Conservation (phyloP, 202 grass and related monocot species). For the Panicum hallii region DNA sequence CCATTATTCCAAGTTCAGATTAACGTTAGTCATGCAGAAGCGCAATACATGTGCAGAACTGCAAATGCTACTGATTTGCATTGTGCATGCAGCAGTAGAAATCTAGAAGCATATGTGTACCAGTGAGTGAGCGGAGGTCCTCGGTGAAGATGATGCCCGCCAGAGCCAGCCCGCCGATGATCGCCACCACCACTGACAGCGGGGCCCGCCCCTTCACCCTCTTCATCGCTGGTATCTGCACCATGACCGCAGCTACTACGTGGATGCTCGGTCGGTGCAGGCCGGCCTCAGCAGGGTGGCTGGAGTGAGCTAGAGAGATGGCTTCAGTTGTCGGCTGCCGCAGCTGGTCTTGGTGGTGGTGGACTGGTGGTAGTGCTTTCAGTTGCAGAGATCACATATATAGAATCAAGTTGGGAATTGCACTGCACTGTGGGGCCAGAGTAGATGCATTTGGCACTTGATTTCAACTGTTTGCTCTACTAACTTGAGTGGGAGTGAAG, state of each 20-base stretch:
- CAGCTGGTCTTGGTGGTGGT: background rate
- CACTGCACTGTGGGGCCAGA: background rate
- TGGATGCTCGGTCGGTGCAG: background rate
- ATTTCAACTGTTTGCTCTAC: slow-evolving; percentile 34
- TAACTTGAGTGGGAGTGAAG: slow-evolving; percentile 66
- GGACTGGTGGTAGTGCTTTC: background rate
- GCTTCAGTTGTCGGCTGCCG: background rate
- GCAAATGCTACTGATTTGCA: too few species aligned
- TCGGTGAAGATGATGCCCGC: slow-evolving; percentile 75
- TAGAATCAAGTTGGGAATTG: background rate
- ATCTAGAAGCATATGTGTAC: slow-evolving; percentile 26
- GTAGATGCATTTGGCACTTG: slow-evolving; percentile 10
- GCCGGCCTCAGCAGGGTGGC: background rate
- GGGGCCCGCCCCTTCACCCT: slow-evolving; percentile 51
- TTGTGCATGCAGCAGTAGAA: background rate
- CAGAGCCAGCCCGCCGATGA: slow-evolving; percentile 67
- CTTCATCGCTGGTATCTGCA: slow-evolving; percentile 55
- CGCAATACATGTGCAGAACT: background rate
- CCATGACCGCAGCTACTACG: slow-evolving; percentile 25
- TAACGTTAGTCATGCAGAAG: background rate
- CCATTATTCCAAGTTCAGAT: background rate
- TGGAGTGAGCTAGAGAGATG: background rate
- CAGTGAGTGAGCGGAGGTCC: slow-evolving; percentile 69
- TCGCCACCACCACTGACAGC: slow-evolving; percentile 59
- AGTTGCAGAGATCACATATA: slow-evolving; percentile 12